Evolutionary conservation across 306 rosid genomes (phyloP), one percentile per base, ranked within the genome.

Genomic region (Erythrophleum fordii): DNA sequence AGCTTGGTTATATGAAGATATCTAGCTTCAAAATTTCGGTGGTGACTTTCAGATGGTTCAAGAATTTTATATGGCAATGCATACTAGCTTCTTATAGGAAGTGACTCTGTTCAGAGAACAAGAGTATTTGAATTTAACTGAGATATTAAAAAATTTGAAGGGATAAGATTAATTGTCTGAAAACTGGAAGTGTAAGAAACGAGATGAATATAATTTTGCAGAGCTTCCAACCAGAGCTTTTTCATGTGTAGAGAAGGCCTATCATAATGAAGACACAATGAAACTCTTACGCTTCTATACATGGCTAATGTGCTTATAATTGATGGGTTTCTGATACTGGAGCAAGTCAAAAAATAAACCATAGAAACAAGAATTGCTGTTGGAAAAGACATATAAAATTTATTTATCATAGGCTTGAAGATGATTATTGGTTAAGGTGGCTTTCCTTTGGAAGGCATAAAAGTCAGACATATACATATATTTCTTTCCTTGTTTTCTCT

Each of bases 1-100:
- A 62, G 70, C 66, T 69, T 55, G 22, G 11, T 20, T 41, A 11
- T 22, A 10, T 45, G 28, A 72, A 81, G 52, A 78, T 64, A 28
- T 66, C 22, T 73, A 41, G 69, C 74, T 59, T 66, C 59, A 49
- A 64, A 76, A 58, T 18, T 66, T 49, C 28, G 44, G 45, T 25
- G 75, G 42, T 77, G 78, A 72, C 48, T 46, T 70, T 62, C 26
- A 12, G 39, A 39, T 34, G 52, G 39, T 81, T 53, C 51, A 67
- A 52, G 31, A 56, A 62, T 72, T 53, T 31, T 25, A 53, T 35
- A 10, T 35, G 55, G 74, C 52, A 20, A 60, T 77, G 66, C 72
- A 37, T 31, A 41, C 42, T 65, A 80, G 56, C 77, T 82, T 80
- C 28, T 56, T 18, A 72, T 39, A 6, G 8, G 35, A 42, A 82